Conservation (phyloP, 371 early-diverging fungal genomes). For the Dichotomocladium elegans region DNA sequence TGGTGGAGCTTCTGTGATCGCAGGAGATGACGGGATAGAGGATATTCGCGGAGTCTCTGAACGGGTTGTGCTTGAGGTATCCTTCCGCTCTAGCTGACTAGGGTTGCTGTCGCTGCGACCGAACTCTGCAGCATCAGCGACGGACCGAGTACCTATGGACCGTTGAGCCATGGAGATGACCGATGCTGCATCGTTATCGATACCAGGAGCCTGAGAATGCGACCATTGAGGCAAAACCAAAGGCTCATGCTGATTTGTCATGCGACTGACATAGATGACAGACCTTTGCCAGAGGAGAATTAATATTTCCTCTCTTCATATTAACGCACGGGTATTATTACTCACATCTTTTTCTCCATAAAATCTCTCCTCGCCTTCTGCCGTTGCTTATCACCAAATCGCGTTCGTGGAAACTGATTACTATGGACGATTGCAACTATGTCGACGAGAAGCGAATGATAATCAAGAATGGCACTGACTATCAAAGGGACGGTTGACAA, state of each 20-base stretch:
- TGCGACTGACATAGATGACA: slow-evolving; percentile 37
- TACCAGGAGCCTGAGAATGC: slow-evolving; percentile 28
- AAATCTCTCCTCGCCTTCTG: slow-evolving; percentile 33
- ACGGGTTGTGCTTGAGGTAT: slow-evolving; percentile 11
- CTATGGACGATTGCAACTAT: slow-evolving; percentile 64
- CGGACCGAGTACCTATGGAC: slow-evolving; percentile 9
- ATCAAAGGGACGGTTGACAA: slow-evolving; percentile 54
- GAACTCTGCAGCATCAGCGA: slow-evolving; percentile 8
- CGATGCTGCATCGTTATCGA: slow-evolving; percentile 22
- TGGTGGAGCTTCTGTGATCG: slow-evolving; percentile 6
- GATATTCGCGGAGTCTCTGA: slow-evolving; percentile 1
- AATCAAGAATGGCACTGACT: slow-evolving; percentile 66
- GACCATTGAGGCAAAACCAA: slow-evolving; percentile 28
- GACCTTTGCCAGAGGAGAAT: too few species aligned
- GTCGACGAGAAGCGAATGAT: slow-evolving; percentile 72
- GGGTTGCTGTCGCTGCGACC: slow-evolving; percentile 8
- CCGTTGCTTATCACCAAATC: slow-evolving; percentile 61
- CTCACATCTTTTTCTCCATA: slow-evolving; percentile 32
- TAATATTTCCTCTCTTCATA: too few species aligned
- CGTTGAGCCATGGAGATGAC: slow-evolving; percentile 10
- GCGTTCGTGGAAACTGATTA: slow-evolving; percentile 56
- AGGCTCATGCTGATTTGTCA: slow-evolving; percentile 36
- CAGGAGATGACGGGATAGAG: slow-evolving; percentile 7
- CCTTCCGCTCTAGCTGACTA: slow-evolving; percentile 9
- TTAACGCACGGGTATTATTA: neutral